Percentiles rank a stretch among this genome's conserved stretches.
These are phyloP conservation scores for Paramecium octaurelia DNA, from an alignment of 73 alveolate genomes.

Conservation along the genomic window DNA sequence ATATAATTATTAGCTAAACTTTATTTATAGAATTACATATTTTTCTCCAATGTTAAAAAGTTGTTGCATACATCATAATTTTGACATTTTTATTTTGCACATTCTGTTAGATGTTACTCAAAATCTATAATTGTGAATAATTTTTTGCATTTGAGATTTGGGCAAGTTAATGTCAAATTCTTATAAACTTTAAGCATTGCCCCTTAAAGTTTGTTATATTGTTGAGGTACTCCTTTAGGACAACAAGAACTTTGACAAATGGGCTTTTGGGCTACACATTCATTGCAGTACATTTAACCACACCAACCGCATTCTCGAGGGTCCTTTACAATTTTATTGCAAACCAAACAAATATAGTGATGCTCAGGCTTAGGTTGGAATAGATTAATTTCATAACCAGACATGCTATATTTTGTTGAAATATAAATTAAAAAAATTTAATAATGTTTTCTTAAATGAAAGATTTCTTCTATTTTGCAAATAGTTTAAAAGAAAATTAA, in stretches of 20 bases:
- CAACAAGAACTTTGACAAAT: background rate
- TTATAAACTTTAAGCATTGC: background rate
- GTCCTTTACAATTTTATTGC: background rate
- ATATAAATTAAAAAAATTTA: background rate
- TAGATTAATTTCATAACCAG: background rate
- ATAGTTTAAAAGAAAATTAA: too few relatives aligned
- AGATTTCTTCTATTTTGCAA: background rate
- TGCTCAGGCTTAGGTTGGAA: background rate
- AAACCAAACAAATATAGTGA: background rate
- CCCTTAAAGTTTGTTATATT: background rate
- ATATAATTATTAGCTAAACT: background rate
- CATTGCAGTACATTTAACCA: background rate
- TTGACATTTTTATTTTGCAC: background rate
- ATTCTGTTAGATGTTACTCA: background rate
- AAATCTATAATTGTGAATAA: background rate
- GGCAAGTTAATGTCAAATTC: background rate
- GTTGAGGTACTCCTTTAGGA: background rate
- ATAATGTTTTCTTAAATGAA: too few relatives aligned
- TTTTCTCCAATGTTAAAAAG: background rate
- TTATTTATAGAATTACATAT: background rate
- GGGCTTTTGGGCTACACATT: background rate
- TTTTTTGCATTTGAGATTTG: background rate
- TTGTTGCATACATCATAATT: background rate
- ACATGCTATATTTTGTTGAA: background rate
- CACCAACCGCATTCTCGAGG: background rate